Evolutionary conservation across 805 yeast species (phyloP).

Genomic region (Ogataea methanolica): DNA sequence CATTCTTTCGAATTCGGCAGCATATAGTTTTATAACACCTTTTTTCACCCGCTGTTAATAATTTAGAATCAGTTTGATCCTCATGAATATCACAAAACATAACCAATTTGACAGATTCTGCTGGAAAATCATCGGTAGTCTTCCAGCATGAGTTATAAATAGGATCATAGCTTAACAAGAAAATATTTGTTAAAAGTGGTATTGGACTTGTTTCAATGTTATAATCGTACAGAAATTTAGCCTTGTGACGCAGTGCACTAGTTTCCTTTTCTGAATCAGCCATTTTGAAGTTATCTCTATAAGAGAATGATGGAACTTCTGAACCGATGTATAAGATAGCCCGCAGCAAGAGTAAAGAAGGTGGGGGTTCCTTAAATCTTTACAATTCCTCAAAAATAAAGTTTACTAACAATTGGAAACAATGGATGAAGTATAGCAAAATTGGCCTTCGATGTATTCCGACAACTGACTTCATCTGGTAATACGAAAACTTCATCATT

Average conservation of each 20-base stretch:
- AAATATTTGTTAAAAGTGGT: conserved; percentile 2
- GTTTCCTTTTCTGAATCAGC: background rate
- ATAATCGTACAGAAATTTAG: conserved; percentile 3
- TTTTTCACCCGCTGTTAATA: conserved; percentile 6
- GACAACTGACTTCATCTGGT: conserved; percentile 54
- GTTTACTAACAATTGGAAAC: conserved; percentile 61
- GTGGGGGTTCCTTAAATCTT: conserved; percentile 4
- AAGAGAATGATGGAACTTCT: background rate
- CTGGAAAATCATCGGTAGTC: conserved; percentile 19
- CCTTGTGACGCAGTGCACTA: background rate
- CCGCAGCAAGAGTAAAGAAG: conserved; percentile 3
- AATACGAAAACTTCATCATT: conserved; percentile 36
- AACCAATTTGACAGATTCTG: conserved; percentile 60
- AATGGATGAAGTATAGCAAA: conserved; percentile 62
- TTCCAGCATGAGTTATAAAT: conserved; percentile 47
- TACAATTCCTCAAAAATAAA: conserved; percentile 49
- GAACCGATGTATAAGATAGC: conserved; percentile 3
- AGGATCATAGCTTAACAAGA: conserved; percentile 2
- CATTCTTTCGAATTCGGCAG: conserved; percentile 34
- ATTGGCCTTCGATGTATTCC: conserved; percentile 52
- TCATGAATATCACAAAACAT: conserved; percentile 69
- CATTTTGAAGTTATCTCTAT: conserved; percentile 20
- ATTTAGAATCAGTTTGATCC: conserved; percentile 15
- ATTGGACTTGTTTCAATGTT: conserved; percentile 6
- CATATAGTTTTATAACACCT: conserved; percentile 58